Conservation (phyloP, 1,284 basidiomycete genomes). For the Wolfiporia cocos region DNA sequence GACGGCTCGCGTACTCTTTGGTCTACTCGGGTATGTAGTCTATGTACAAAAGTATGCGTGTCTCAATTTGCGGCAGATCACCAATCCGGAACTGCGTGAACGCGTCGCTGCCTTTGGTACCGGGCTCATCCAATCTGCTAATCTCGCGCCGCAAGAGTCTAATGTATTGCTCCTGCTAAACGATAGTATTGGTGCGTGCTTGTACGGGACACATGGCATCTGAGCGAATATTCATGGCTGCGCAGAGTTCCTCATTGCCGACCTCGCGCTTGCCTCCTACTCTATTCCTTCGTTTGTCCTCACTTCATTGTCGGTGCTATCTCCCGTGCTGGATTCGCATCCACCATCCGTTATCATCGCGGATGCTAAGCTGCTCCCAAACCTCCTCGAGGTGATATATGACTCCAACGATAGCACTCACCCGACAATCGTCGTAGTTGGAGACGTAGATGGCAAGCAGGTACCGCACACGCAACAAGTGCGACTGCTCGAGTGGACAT, state of each 20-base stretch:
- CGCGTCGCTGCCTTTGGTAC: conserved; percentile 62
- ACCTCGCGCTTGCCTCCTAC: conserved; percentile 67
- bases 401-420: conserved; percentile 45
- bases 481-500: conserved; percentile 53
- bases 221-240: background rate
- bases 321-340: conserved; percentile 55
- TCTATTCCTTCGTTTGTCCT: conserved; percentile 70
- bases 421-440: conserved; percentile 62
- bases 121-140: conserved; percentile 54
- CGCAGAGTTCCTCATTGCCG: conserved; percentile 69
- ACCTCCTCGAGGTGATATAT: conserved; percentile 61
- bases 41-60: no score
- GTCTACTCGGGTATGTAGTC: conserved; percentile 57
- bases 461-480: conserved; percentile 39
- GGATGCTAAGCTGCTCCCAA: conserved; percentile 52
- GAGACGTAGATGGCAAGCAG: conserved; percentile 39
- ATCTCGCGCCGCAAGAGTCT: conserved; percentile 56
- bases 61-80: conserved; percentile 42
- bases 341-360: conserved; percentile 66
- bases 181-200: conserved; percentile 57
- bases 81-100: conserved; percentile 58
- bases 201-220: background rate
- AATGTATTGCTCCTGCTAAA: conserved; percentile 68
- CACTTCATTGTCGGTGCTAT: conserved; percentile 48
- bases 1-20: conserved; percentile 67